These are phyloP conservation scores for Capniomyces stellatus DNA, from an alignment of 371 early-diverging fungal genomes.

Conservation along the genomic window DNA sequence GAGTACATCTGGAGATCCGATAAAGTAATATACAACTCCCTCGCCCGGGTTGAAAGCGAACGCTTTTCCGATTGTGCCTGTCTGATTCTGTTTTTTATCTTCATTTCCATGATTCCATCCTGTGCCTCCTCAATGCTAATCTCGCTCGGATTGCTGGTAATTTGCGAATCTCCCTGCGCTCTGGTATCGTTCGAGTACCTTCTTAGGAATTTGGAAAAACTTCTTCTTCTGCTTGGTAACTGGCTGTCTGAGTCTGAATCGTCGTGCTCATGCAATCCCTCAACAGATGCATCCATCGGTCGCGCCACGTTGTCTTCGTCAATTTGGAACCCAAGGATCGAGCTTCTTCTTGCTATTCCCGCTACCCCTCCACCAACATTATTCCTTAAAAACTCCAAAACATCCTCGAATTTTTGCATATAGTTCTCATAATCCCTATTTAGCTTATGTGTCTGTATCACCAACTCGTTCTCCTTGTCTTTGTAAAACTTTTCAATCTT, in stretches of 20 bases:
- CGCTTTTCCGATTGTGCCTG: background rate
- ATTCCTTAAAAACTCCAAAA: background rate
- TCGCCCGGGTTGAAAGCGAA: conserved; percentile 3
- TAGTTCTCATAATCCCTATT: background rate
- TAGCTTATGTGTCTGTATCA: conserved; percentile 4
- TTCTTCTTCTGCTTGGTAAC: background rate
- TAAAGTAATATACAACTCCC: conserved; percentile 55
- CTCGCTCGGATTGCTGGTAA: background rate
- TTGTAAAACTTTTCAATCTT: conserved; percentile 64
- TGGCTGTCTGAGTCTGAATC: background rate
- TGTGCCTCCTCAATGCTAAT: background rate
- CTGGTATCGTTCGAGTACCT: background rate
- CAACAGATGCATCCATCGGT: background rate
- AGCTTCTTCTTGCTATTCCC: background rate
- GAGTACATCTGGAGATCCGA: conserved; percentile 78
- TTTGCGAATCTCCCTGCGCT: background rate
- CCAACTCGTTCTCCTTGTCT: conserved; percentile 61
- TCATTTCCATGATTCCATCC: background rate
- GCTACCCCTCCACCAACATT: background rate
- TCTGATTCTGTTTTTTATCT: background rate
- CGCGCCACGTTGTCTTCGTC: background rate
- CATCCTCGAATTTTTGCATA: background rate
- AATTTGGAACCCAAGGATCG: background rate
- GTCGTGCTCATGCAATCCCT: background rate
- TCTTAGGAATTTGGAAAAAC: background rate